Evolutionary conservation across 2,329 filamentous ascomycete genomes (phyloP), one percentile per base, ranked within the genome.

Genomic region (Claviceps sorghi): DNA sequence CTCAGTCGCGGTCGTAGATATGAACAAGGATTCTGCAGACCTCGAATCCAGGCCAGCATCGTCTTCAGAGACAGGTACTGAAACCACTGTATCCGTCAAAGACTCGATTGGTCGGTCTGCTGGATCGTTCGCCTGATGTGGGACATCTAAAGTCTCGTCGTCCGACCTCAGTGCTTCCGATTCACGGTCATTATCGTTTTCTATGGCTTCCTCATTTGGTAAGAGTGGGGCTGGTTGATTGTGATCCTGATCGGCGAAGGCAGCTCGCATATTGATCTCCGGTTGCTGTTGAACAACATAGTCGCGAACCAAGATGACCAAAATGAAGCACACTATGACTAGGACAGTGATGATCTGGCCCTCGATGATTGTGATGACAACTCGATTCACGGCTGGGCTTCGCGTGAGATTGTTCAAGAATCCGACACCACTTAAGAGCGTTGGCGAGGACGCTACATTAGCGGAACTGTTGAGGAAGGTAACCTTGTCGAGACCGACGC

Each of bases 241-340:
- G 34, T 67, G 63, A 38, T 65, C 66, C 15, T 61, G 61, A 8
- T 72, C 77, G 11, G 76, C 80, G 61, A 82, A 78, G 3, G 78
- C 79, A 9, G 77, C 83, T 0, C 82, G 84, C 72, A 93, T 83
- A 61, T 95, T 94, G 59, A 93, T 84, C 57, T 90, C 84, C 5
- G 91, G 93, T 64, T 98, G 93, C 65, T 98, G 93, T 65, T 98
- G 93, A 10, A 98, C 89, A 49, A 98, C 93, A 78, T 95, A 98
- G 69, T 98, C 93, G 47, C 94, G 76, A 47, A 98, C 96, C 4
- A 98, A 71, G 59, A 98, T 98, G 43, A 98, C 83, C n/a, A 98
- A 72, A 54, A 98, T 96, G 67, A 97, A 98, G 53, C 85, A 89
- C 45, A 95, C 78, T 8, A 98, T 91, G 49, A 97, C 88, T 11